These are phyloP conservation scores for Striga hermonthica DNA, from an alignment of 305 asterid species.

Conservation along the genomic window DNA sequence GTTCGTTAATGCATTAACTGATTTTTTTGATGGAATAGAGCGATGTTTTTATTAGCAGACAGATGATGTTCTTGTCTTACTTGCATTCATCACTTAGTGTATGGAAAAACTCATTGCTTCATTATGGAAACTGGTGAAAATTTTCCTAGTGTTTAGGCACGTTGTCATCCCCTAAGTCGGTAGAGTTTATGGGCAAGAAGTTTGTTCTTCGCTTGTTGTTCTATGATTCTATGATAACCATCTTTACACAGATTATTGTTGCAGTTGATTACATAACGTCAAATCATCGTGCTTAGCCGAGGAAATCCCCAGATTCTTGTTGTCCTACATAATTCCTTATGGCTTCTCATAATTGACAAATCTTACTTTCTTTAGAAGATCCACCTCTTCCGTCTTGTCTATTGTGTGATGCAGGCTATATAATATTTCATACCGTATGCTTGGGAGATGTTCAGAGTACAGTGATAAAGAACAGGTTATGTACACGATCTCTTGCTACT, in stretches of 20 bases:
- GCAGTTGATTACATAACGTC: neutral
- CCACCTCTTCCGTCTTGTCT: slow-evolving; percentile 25
- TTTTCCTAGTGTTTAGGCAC: no score
- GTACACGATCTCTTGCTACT: slow-evolving; percentile 1
- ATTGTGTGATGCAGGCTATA: slow-evolving; percentile 25
- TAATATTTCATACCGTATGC: slow-evolving; percentile 7
- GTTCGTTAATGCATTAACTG: slow-evolving; percentile 22
- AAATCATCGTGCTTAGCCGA: no score
- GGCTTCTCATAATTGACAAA: slow-evolving; percentile 22
- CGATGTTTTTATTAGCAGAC: slow-evolving; percentile 20
- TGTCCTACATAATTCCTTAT: neutral
- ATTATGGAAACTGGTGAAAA: neutral
- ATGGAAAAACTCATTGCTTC: neutral
- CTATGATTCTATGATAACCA: neutral
- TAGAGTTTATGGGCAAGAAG: neutral
- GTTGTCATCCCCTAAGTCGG: neutral
- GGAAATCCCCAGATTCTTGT: neutral
- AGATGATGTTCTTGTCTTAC: slow-evolving; percentile 15
- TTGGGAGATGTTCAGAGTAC: slow-evolving; percentile 21
- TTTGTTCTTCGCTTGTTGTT: neutral
- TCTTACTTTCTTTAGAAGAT: slow-evolving; percentile 17
- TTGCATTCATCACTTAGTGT: neutral
- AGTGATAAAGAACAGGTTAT: slow-evolving; percentile 21
- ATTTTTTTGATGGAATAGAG: slow-evolving; percentile 19
- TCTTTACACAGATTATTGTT: slow-evolving; percentile 1